A percentile compares a stretch with the other conserved stretches of the same genome.
phyloP scores from a whole-genome alignment of 768 basidiomycete genomes.

The Boletus reticulatus region DNA sequence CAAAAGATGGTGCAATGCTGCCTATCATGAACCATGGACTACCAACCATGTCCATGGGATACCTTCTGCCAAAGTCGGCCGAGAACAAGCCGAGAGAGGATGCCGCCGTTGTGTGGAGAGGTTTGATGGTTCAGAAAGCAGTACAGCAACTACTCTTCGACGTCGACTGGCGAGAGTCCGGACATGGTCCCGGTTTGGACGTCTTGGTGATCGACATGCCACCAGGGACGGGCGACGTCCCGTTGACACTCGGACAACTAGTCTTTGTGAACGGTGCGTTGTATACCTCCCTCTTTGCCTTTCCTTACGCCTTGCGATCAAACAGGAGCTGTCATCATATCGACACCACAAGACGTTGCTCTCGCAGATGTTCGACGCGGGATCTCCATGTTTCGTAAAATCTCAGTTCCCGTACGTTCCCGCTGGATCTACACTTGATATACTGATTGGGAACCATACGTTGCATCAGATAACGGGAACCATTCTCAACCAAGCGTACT shows the following conservation, averaged over 20 bases:
- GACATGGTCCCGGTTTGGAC: conserved; percentile 55
- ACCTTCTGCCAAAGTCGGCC: conserved; percentile 64
- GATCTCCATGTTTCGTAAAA: conserved; percentile 87
- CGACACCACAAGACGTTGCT: conserved; percentile 94
- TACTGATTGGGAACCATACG: not conserved
- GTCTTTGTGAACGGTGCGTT: conserved; percentile 76
- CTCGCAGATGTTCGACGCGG: conserved; percentile 91
- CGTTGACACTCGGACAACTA: conserved; percentile 86
- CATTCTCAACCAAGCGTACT: conserved; percentile 86
- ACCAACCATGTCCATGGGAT: conserved; percentile 97
- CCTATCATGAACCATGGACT: conserved; percentile 88
- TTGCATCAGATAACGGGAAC: conserved; percentile 72
- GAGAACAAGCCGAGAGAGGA: conserved; percentile 56
- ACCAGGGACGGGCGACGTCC: conserved; percentile 96
- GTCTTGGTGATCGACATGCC: conserved; percentile 94
- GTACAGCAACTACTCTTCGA: conserved; percentile 96
- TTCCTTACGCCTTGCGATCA: not conserved
- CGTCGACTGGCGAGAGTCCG: conserved; percentile 74
- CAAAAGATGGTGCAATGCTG: conserved; percentile 67
- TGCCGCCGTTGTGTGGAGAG: conserved; percentile 90
- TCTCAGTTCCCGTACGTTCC: conserved; percentile 74
- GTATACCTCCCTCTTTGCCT: not conserved
- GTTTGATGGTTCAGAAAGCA: conserved; percentile 97
- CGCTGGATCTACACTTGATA: not conserved
- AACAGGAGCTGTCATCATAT: conserved; percentile 87